These are phyloP conservation scores for Lactuca saligna DNA, from an alignment of 129 eudicot genomes.

Conservation along the genomic window DNA sequence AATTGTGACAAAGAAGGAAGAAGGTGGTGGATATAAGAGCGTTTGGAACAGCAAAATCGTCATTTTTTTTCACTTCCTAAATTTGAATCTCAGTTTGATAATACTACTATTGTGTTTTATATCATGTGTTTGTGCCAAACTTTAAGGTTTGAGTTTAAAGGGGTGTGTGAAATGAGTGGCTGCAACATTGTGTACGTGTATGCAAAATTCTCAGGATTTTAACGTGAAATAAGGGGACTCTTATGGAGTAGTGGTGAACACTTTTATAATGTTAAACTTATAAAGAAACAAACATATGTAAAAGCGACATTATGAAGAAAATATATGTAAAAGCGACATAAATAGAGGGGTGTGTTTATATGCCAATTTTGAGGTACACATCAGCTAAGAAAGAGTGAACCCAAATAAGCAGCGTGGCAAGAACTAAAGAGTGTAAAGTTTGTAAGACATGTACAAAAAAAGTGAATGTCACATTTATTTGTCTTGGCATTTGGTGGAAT, in stretches of 20 bases:
- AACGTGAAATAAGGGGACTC: not conserved
- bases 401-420: not conserved
- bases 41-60: conserved; percentile 3
- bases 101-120: conserved; percentile 40
- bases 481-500: not conserved
- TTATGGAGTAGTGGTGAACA: not conserved
- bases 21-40: conserved; percentile 35
- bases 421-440: not conserved
- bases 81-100: conserved; percentile 20
- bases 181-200: conserved; percentile 9
- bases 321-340: not conserved
- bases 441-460: not conserved
- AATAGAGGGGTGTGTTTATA: not conserved
- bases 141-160: conserved; percentile 13
- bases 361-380: not conserved
- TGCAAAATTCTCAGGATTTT: not conserved
- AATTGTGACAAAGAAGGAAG: conserved; percentile 29
- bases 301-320: not conserved
- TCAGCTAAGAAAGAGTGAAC: not conserved
- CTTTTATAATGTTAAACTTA: not conserved
- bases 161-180: conserved; percentile 28
- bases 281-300: not conserved
- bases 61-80: conserved; percentile 18
- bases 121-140: conserved; percentile 18
- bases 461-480: not conserved